Evolutionary conservation across 305 asterid genomes (phyloP).

Genomic region (Fraxinus nigra): DNA sequence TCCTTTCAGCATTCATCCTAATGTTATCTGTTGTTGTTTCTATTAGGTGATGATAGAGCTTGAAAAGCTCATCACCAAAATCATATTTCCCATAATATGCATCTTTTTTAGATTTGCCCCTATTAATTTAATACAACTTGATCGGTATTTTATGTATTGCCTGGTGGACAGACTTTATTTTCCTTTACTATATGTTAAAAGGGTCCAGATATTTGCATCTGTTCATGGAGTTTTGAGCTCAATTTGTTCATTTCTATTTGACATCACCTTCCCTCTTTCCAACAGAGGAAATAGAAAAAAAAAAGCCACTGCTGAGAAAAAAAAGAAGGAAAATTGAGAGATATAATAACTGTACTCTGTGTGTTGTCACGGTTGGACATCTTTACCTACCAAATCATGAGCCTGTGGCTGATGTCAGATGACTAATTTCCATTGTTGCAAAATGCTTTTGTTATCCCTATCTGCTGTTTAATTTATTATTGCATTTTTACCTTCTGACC

Average conservation of each 20-base stretch:
- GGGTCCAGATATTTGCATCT: neutral
- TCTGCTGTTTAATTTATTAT: neutral
- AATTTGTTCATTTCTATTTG: neutral
- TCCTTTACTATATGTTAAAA: neutral
- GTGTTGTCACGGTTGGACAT: neutral
- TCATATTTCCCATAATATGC: neutral
- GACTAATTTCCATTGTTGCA: neutral
- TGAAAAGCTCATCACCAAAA: neutral
- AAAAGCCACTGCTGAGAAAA: neutral
- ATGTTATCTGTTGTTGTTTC: slow-evolving; percentile 2
- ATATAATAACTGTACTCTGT: neutral
- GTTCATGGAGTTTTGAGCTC: neutral
- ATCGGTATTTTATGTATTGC: neutral
- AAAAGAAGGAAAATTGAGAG: neutral
- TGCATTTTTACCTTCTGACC: neutral
- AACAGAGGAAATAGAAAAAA: neutral
- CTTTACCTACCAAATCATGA: neutral
- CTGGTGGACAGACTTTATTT: neutral
- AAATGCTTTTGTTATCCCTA: neutral
- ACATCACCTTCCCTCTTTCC: neutral
- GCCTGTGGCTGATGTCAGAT: neutral
- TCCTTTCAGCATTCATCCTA: slow-evolving; percentile 8
- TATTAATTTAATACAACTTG: neutral
- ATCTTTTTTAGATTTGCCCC: neutral
- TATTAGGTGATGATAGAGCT: neutral